phyloP scores from a whole-genome alignment of 352 stramenopile species.

The Phytophthora meadii region DNA sequence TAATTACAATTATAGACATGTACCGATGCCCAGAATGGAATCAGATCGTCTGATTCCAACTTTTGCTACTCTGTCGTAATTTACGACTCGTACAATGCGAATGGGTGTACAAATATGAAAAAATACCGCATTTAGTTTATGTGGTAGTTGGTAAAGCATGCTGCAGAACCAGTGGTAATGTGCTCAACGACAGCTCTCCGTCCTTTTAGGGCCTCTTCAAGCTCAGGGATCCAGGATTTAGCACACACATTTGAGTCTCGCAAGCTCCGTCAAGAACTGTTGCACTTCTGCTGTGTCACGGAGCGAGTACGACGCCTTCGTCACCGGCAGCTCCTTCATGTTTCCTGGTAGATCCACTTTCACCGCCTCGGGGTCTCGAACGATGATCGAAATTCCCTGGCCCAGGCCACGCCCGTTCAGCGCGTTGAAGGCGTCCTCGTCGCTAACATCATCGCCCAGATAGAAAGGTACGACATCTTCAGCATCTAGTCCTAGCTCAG shows the following conservation, averaged over 20 bases:
- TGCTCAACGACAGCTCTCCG: slow-evolving; percentile 15
- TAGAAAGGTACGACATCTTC: slow-evolving; percentile 85
- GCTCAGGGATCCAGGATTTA: slow-evolving; percentile 23
- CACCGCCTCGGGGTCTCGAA: slow-evolving; percentile 56
- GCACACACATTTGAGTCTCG: slow-evolving; percentile 47
- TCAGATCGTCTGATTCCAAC: not conserved
- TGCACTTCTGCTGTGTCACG: slow-evolving; percentile 66
- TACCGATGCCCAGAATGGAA: slow-evolving; percentile 33
- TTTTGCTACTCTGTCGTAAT: no score
- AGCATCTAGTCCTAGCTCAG: slow-evolving; percentile 65
- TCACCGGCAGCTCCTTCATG: slow-evolving; percentile 51
- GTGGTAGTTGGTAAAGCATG: slow-evolving; percentile 24
- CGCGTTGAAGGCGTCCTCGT: slow-evolving; percentile 73
- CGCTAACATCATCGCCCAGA: slow-evolving; percentile 82
- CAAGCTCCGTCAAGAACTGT: slow-evolving; percentile 58
- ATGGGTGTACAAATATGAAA: slow-evolving; percentile 29
- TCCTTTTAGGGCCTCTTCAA: slow-evolving; percentile 2
- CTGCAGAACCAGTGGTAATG: slow-evolving; percentile 6
- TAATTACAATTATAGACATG: slow-evolving; percentile 12
- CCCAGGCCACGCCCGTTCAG: slow-evolving; percentile 55
- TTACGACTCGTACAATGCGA: not conserved
- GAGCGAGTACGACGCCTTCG: slow-evolving; percentile 64
- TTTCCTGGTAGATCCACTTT: slow-evolving; percentile 59
- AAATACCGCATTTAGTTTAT: slow-evolving; percentile 33
- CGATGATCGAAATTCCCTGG: slow-evolving; percentile 68